phyloP scores from a whole-genome alignment of 768 basidiomycete species.

The Boletellus sp. region DNA sequence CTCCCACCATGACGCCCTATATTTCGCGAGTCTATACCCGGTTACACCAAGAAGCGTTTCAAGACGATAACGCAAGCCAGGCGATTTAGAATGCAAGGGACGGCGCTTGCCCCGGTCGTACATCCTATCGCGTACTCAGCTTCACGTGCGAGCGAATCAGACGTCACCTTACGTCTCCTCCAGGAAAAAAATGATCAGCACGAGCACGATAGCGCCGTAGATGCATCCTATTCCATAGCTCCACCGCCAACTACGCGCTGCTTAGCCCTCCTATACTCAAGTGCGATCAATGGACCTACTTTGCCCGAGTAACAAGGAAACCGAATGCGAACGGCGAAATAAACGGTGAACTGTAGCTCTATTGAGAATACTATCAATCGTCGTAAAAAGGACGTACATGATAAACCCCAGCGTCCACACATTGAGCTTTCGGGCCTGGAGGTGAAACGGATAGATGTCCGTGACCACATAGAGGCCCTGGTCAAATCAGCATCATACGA shows the following conservation, averaged over 20 bases:
- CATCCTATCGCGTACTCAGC: conserved; percentile 32
- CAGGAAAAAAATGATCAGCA: conserved; percentile 42
- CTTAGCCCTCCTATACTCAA: background rate
- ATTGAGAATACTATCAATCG: conserved; percentile 21
- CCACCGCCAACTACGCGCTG: conserved; percentile 41
- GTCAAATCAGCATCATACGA: background rate
- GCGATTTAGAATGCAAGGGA: conserved; percentile 23
- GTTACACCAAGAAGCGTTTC: conserved; percentile 49
- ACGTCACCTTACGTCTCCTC: conserved; percentile 45
- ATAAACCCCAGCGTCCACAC: conserved; percentile 55
- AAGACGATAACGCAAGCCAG: conserved; percentile 38
- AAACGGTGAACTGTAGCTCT: conserved; percentile 29
- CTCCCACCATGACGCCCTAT: conserved; percentile 40
- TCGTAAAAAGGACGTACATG: conserved; percentile 38
- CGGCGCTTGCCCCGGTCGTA: conserved; percentile 44
- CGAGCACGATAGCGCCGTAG: conserved; percentile 44
- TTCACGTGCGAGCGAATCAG: background rate
- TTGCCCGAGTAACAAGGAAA: conserved; percentile 26
- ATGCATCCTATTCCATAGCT: conserved; percentile 51
- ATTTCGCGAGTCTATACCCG: conserved; percentile 42
- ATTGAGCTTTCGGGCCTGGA: conserved; percentile 49
- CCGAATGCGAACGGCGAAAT: conserved; percentile 30
- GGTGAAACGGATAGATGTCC: conserved; percentile 52
- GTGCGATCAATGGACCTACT: conserved; percentile 10
- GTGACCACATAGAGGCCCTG: conserved; percentile 45